Conservation (phyloP, 2,329 filamentous ascomycete genomes). For the Aureobasidium sp. region DNA sequence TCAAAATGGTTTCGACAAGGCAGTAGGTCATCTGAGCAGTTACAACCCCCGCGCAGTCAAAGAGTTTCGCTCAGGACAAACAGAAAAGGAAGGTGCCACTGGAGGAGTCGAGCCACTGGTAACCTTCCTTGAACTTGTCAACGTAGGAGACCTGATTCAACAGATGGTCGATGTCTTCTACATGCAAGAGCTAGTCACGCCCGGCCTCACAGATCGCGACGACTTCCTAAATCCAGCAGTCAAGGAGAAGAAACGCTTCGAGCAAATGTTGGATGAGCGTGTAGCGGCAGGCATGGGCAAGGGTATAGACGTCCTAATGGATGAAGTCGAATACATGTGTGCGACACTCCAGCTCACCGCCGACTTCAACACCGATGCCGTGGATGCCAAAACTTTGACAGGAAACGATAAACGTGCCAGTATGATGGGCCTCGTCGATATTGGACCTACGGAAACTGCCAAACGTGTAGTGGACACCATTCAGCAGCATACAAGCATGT, state of each 20-base stretch:
- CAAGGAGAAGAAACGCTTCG: constrained; percentile 95
- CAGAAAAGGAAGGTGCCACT: background rate
- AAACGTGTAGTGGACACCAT: constrained; percentile 77
- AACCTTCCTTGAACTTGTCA: constrained; percentile 94
- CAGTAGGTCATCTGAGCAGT: constrained; percentile 79
- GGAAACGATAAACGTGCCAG: constrained; percentile 24
- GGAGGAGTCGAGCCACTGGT: constrained; percentile 78
- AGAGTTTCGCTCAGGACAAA: constrained; percentile 39
- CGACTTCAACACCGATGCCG: constrained; percentile 64
- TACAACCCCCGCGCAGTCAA: constrained; percentile 84
- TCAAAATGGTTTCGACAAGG: constrained; percentile 87
- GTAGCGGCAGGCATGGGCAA: constrained; percentile 94
- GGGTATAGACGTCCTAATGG: constrained; percentile 96
- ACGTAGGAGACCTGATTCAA: constrained; percentile 93
- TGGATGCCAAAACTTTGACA: constrained; percentile 24
- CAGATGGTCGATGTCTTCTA: constrained; percentile 99
- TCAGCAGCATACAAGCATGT: constrained; percentile 82
- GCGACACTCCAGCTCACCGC: constrained; percentile 78
- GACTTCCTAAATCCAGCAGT: constrained; percentile 90
- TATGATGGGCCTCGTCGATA: constrained; percentile 38
- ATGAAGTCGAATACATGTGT: constrained; percentile 92
- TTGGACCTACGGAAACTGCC: constrained; percentile 74
- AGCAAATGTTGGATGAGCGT: constrained; percentile 96
- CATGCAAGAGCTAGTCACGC: constrained; percentile 80
- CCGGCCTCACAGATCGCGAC: constrained; percentile 80